A percentile compares a stretch with the other conserved stretches of the same genome.
Evolutionary conservation across 2,329 filamentous ascomycete genomes (phyloP).

Genomic region (Shiraia bambusicola): DNA sequence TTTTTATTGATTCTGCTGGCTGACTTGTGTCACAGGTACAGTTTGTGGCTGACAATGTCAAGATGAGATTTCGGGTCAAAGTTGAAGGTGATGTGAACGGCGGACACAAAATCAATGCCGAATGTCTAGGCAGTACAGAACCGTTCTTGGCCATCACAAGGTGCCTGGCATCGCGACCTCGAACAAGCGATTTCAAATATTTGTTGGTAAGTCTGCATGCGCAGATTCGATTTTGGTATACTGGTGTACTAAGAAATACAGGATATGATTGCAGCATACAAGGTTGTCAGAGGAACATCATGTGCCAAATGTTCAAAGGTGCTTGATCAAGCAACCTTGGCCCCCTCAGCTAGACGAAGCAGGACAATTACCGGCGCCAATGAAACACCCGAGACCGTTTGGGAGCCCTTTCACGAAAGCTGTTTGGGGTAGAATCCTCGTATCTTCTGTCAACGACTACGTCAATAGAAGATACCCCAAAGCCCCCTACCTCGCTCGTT

Average conservation of each 20-base stretch:
- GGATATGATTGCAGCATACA: constrained; percentile 46
- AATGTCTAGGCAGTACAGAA: constrained; percentile 34
- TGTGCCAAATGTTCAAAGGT: constrained; percentile 39
- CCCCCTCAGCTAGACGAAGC: constrained; percentile 37
- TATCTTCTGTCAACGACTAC: too few species aligned
- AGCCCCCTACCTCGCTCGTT: constrained; percentile 4
- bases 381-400: constrained; percentile 23
- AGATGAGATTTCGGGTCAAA: constrained; percentile 30
- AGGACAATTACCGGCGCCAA: constrained; percentile 20
- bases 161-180: constrained; percentile 37
- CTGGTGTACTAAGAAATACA: constrained; percentile 18
- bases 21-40: constrained; percentile 16
- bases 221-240: too few species aligned
- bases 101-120: constrained; percentile 28
- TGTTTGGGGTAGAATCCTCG: constrained; percentile 25
- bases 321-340: constrained; percentile 28
- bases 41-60: constrained; percentile 27
- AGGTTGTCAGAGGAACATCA: constrained; percentile 26
- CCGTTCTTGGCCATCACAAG: constrained; percentile 34
- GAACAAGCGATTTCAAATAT: constrained; percentile 33
- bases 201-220: constrained; percentile 32
- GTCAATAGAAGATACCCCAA: background rate
- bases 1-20: constrained; percentile 10
- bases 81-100: constrained; percentile 31
- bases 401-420: constrained; percentile 42